These are phyloP conservation scores for Kewa caespitosa DNA, from an alignment of 179 eudicot species.

Conservation along the genomic window DNA sequence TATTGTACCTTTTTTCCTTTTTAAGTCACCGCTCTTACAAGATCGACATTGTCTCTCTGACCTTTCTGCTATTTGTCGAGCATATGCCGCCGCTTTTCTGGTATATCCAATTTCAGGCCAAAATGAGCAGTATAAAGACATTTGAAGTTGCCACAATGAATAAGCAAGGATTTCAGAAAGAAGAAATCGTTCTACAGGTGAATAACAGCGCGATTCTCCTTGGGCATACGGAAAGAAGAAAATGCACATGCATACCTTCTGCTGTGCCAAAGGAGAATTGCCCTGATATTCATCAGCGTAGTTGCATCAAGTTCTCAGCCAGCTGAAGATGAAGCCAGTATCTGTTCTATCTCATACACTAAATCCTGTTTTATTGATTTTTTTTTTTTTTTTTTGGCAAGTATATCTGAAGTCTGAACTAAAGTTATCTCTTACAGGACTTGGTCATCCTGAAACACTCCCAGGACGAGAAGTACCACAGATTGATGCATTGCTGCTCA, in stretches of 20 bases:
- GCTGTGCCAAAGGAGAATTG: conserved; percentile 47
- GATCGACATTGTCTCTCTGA: too few species aligned
- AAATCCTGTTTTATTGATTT: not conserved
- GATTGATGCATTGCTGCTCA: too few species aligned
- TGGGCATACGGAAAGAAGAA: conserved; percentile 37
- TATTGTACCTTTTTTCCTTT: too few species aligned
- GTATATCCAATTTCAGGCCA: conserved; percentile 11
- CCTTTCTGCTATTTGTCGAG: too few species aligned
- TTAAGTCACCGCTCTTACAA: too few species aligned
- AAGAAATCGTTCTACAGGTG: not conserved
- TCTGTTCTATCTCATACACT: not conserved
- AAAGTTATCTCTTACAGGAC: not conserved
- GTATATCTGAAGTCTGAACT: too few species aligned
- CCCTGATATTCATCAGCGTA: conserved; percentile 34
- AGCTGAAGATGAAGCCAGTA: not conserved
- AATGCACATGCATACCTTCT: conserved; percentile 28
- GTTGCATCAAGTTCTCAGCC: not conserved
- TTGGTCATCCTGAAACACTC: not conserved
- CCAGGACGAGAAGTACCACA: too few species aligned
- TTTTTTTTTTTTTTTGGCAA: too few species aligned
- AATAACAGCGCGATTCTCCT: conserved; percentile 52
- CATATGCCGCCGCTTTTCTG: not conserved
- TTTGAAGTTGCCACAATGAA: not conserved
- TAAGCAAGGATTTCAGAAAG: not conserved
- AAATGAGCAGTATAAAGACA: not conserved